Evolutionary conservation across 441 rosid species (phyloP), one percentile per base, ranked within the genome.

Genomic region (Dalechampia spathulata): DNA sequence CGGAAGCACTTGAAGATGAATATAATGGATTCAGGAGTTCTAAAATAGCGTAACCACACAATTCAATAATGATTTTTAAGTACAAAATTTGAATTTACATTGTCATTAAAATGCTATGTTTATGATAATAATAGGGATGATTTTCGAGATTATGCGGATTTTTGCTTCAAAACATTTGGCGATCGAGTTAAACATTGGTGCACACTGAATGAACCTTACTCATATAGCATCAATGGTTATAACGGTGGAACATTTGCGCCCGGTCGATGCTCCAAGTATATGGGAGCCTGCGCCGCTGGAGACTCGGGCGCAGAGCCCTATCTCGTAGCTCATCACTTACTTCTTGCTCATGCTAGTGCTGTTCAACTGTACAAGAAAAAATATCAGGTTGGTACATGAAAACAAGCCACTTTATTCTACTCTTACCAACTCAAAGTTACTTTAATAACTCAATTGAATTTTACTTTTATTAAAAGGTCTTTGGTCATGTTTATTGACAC

Each of bases 1-100:
- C 74, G 1, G 72, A 70, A 56, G 55, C 72, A 8, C 66, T 77
- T 16, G 71, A 73, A 34, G 70, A 64, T 14, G 55, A 60, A 23
- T 74, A 74, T 27, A 48, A 7, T 10, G 78, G 78, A 3, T 54
- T 67, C 15, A 54, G 61, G n/a, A 67, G 70, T 54, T 19, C 54
- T 10, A 46, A 59, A 7, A 46, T 72, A 6, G 68, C 61, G 75
- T 72, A 62, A 68, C 79, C 49, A 16, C 28, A 1, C 3, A 12
- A 9, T 13, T 45, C 14, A 4, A 42, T n/a, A 45, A 1, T 47
- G 7, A 23, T n/a, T 0, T 13, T 25, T 6, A 4, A 47, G 25
- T 15, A 2, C 17, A 15, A 39, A 15, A 15, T 4, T 8, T 30
- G 8, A 30, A 30, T n/a, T n/a, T n/a, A n/a, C n/a, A n/a, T n/a